Base-by-base conservation (phyloP, 192 early-diverging fungal species). In the Coemansia sp. region DNA sequence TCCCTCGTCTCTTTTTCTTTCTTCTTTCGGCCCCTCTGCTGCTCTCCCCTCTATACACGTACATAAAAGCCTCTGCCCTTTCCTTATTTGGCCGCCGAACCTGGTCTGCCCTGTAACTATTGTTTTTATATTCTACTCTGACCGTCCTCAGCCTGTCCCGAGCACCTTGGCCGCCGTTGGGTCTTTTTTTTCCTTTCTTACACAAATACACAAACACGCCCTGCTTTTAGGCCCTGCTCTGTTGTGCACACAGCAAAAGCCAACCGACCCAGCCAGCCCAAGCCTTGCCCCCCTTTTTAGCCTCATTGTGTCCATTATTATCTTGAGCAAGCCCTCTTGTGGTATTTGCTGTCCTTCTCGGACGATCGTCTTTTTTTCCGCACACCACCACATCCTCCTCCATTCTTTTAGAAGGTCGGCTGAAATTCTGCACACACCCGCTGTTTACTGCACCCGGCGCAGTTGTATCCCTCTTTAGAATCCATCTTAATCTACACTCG, bases 1-100 rank as follows among this genome's bases (percentile, higher is more conserved):
- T 61, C 42, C 62, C 17, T 5, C 60, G 22, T 46, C 38, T 48
- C 45, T 52, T 50, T 63, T 67, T 48, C 61, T 42, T 42, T 61
- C 29, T 45, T 52, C 22, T 52, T 45, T 34, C 33, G 14, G 33
- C 49, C 49, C 23, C 42, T 55, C 48, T 46, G 38, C 32, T 20
- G 20, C 46, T 45, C 54, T 55, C 38, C 62, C 35, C 48, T 53
- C 29, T 41, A 36, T 13, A 23, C 62, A 10, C 62, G 46, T 53
- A 64, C 53, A 71, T 56, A 65, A 59, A 63, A 4, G 42, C 8
- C 49, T 52, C 49, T 25, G 9, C 13, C 49, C 35, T 38, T 56
- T 48, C 62, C 33, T 43, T 38, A 41, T 53, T 65, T 66, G 55
- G 55, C 50, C 32, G 41, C 43, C 23, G 41, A 25, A 36, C 50